Percentiles rank a stretch among this genome's conserved stretches.
Conservation (phyloP, 345 rosid species). For the Heritiera littoralis region DNA sequence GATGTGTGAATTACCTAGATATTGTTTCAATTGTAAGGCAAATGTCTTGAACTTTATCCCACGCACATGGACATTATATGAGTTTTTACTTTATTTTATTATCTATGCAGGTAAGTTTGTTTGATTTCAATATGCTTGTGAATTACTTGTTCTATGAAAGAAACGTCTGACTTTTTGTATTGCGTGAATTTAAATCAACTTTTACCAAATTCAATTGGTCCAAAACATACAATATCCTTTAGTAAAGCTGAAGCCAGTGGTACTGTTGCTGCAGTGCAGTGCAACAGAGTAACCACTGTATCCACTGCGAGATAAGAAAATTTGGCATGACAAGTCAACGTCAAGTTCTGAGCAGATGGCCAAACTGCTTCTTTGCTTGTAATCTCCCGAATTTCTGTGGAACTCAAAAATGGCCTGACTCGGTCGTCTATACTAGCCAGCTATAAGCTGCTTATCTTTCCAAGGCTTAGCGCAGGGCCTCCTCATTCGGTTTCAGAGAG, state of each 20-base stretch:
- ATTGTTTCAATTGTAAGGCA: no score
- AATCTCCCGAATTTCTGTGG: no score
- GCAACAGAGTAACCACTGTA: constrained; percentile 7
- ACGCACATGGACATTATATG: no score
- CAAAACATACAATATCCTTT: not conserved
- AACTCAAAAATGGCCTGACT: no score
- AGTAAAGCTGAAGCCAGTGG: not conserved
- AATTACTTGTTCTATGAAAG: not conserved
- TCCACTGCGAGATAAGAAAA: not conserved
- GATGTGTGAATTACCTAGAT: no score
- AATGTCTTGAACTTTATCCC: no score
- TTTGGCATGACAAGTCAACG: no score
- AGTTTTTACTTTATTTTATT: no score
- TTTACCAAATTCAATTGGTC: not conserved
- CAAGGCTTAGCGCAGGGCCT: not conserved
- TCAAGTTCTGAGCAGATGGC: no score
- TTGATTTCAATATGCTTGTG: no score
- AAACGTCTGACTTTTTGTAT: not conserved
- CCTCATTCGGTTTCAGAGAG: not conserved
- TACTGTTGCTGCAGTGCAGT: not conserved
- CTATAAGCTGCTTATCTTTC: not conserved
- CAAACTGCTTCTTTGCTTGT: no score
- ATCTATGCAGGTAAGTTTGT: not conserved
- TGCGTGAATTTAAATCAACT: not conserved
- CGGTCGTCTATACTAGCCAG: no score